Conservation (phyloP, 306 rosid species). For the Urtica urens region DNA sequence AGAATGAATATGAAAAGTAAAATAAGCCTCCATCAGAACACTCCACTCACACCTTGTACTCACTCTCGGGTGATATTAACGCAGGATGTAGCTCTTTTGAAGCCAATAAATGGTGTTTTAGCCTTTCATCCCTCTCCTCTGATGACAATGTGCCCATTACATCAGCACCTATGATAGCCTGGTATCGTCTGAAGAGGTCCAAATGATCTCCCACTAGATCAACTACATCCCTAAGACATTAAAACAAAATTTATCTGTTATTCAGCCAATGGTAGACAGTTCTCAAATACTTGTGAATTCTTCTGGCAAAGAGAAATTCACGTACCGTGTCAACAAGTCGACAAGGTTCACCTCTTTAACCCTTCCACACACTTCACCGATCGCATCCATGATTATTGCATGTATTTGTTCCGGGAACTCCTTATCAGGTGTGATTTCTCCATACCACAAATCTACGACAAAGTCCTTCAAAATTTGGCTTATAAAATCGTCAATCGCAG, state of each 20-base stretch:
- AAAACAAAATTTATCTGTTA: conserved; percentile 2
- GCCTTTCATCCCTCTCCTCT: conserved; percentile 88
- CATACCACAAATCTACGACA: conserved; percentile 78
- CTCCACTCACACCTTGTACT: conserved; percentile 99
- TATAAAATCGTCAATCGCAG: conserved; percentile 59
- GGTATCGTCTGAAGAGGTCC: conserved; percentile 91
- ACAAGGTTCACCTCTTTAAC: conserved; percentile 75
- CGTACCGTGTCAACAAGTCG: conserved; percentile 81
- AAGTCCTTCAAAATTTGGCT: conserved; percentile 82
- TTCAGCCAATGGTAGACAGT: conserved; percentile 5
- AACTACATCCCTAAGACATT: conserved; percentile 63
- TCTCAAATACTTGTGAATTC: conserved; percentile 13
- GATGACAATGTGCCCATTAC: conserved; percentile 89
- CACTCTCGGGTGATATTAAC: conserved; percentile 88
- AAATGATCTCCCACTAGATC: conserved; percentile 76
- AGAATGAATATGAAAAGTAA: conserved; percentile 12
- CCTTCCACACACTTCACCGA: conserved; percentile 73
- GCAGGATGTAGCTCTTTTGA: conserved; percentile 98
- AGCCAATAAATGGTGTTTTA: conserved; percentile 71
- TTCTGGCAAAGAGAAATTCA: conserved; percentile 13
- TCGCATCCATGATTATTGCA: conserved; percentile 72
- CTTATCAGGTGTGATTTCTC: conserved; percentile 71
- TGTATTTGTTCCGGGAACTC: conserved; percentile 78
- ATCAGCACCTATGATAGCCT: conserved; percentile 77
- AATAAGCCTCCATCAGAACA: conserved; percentile 25